Conservation (phyloP, 306 rosid species). For the Carpinus fangiana region DNA sequence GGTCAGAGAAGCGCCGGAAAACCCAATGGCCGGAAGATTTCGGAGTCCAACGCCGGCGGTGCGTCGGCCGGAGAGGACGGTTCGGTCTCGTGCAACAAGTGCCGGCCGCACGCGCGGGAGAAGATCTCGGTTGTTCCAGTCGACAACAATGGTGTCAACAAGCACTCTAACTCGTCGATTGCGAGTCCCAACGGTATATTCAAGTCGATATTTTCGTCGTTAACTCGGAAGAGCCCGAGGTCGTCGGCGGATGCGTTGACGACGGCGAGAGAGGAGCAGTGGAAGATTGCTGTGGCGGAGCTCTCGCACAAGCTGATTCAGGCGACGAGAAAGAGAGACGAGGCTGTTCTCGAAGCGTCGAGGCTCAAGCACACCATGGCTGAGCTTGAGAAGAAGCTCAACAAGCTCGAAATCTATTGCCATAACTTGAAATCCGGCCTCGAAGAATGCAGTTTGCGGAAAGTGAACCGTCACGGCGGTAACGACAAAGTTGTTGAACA, state of each 20-base stretch:
- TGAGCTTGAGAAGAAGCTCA: conserved; percentile 86
- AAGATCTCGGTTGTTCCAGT: conserved; percentile 77
- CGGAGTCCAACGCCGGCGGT: conserved; percentile 44
- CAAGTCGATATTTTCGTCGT: conserved; percentile 66
- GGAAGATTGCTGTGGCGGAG: conserved; percentile 80
- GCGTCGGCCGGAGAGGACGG: conserved; percentile 34
- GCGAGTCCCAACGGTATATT: conserved; percentile 77
- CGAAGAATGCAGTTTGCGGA: conserved; percentile 59
- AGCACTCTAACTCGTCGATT: conserved; percentile 45
- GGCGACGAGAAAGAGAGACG: conserved; percentile 73
- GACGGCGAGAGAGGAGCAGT: conserved; percentile 69
- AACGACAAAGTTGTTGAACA: conserved; percentile 41
- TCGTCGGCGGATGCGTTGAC: conserved; percentile 31
- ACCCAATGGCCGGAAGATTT: conserved; percentile 43
- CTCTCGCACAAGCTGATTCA: conserved; percentile 82
- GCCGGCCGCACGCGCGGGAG: conserved; percentile 83
- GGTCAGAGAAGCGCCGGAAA: conserved; percentile 23
- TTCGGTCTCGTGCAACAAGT: conserved; percentile 77
- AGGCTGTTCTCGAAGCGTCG: conserved; percentile 78
- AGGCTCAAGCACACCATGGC: conserved; percentile 73
- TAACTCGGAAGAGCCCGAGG: conserved; percentile 75
- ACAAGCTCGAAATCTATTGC: conserved; percentile 82
- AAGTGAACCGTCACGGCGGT: conserved; percentile 15
- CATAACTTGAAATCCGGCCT: conserved; percentile 72
- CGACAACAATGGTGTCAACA: conserved; percentile 43